A percentile compares a stretch with the other conserved stretches of the same genome.
Evolutionary conservation across 805 yeast genomes (phyloP).

Genomic region (Pichia nakasei): DNA sequence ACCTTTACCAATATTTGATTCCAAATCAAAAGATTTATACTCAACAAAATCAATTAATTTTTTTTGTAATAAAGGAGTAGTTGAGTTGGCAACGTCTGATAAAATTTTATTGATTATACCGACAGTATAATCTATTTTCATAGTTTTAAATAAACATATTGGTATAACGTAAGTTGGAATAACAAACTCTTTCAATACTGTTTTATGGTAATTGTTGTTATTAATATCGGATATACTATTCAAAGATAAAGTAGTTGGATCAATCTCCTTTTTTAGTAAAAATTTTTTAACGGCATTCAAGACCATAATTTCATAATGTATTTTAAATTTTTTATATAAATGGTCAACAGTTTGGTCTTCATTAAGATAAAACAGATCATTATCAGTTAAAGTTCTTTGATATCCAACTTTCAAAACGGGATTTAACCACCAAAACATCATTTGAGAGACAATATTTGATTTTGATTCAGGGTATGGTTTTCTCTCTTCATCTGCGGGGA

Average conservation of each 20-base stretch:
- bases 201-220: constrained; percentile 10
- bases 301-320: constrained; percentile 25
- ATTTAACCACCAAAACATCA: constrained; percentile 59
- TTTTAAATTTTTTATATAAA: constrained; percentile 31
- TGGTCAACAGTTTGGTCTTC: constrained; percentile 34
- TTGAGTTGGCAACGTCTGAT: constrained; percentile 40
- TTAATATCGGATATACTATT: constrained; percentile 15
- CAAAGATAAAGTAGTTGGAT: not conserved
- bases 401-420: constrained; percentile 62
- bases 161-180: constrained; percentile 20
- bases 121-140: constrained; percentile 35
- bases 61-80: constrained; percentile 60
- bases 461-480: constrained; percentile 38
- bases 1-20: constrained; percentile 46
- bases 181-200: constrained; percentile 17
- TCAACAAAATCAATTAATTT: constrained; percentile 56
- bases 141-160: constrained; percentile 39
- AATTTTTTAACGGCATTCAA: constrained; percentile 12
- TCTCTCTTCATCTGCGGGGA: constrained; percentile 45
- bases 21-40: constrained; percentile 33
- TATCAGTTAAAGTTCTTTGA: constrained; percentile 57
- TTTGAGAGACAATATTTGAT: constrained; percentile 33
- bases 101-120: constrained; percentile 33
- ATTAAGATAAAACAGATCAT: constrained; percentile 47
- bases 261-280: not conserved